Percentiles rank a stretch among this genome's conserved stretches.
Conservation (phyloP, 2,329 filamentous ascomycete genomes). For the Simplicillium aogashimaense region DNA sequence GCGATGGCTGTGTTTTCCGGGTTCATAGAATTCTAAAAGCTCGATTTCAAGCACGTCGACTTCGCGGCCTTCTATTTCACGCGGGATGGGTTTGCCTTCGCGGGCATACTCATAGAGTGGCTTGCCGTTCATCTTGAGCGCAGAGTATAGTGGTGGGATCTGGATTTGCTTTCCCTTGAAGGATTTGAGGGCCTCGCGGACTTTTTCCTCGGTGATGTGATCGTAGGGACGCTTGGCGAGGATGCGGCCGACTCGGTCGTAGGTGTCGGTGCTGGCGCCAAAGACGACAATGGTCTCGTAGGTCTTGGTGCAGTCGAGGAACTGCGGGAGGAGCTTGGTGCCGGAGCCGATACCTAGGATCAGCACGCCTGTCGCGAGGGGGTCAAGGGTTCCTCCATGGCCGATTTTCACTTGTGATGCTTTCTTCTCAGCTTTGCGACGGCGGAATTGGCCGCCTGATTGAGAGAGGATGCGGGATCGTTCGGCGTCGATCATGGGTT, state of each 20-base stretch:
- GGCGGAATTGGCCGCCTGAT: conserved; percentile 46
- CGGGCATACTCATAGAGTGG: conserved; percentile 92
- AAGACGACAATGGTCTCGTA: conserved; percentile 89
- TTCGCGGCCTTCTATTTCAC: conserved; percentile 70
- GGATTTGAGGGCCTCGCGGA: conserved; percentile 63
- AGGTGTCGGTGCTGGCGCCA: conserved; percentile 85
- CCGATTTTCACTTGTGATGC: conserved; percentile 78
- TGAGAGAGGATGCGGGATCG: conserved; percentile 45
- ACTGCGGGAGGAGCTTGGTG: conserved; percentile 71
- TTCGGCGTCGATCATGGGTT: conserved; percentile 62
- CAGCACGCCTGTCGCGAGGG: conserved; percentile 84
- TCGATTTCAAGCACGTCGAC: conserved; percentile 73
- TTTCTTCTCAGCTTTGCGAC: conserved; percentile 46
- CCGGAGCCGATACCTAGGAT: conserved; percentile 80
- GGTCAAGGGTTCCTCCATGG: conserved; percentile 91
- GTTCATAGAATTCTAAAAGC: conserved; percentile 75
- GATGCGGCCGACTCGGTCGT: conserved; percentile 79
- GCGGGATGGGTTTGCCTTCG: conserved; percentile 75
- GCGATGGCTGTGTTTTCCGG: conserved; percentile 66
- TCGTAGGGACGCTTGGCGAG: conserved; percentile 65
- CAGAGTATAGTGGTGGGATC: conserved; percentile 85
- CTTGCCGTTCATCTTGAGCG: conserved; percentile 87
- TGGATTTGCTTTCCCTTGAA: conserved; percentile 84
- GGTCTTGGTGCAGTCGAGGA: conserved; percentile 81
- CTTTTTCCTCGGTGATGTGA: conserved; percentile 68